These are phyloP conservation scores for Rhazya stricta DNA, from an alignment of 257 asterid species.

Conservation along the genomic window DNA sequence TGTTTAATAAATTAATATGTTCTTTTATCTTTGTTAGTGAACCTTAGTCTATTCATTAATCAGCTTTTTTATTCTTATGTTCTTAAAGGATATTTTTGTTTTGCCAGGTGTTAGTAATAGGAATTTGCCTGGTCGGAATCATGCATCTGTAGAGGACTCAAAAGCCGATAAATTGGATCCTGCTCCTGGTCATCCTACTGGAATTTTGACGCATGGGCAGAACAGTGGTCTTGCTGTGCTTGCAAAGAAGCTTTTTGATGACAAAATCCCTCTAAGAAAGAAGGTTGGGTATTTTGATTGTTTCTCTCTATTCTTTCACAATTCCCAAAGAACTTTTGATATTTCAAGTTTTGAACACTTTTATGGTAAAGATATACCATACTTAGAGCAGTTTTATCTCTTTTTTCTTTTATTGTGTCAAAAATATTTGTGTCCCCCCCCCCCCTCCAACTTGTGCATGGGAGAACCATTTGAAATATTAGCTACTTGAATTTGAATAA, in stretches of 20 bases:
- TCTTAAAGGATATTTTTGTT: conserved; percentile 26
- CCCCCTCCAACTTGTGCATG: not conserved
- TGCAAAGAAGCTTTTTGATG: conserved; percentile 48
- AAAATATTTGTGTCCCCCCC: not conserved
- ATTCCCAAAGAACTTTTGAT: not conserved
- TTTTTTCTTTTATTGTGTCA: not conserved
- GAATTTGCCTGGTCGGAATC: conserved; percentile 27
- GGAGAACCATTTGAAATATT: not conserved
- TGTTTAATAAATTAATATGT: not conserved
- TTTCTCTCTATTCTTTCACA: not conserved
- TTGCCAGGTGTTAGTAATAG: conserved; percentile 52
- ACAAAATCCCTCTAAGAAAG: conserved; percentile 47
- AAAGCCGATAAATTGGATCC: conserved; percentile 21
- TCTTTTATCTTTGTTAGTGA: not conserved
- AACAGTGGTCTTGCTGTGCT: conserved; percentile 27
- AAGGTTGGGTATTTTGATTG: conserved; percentile 37
- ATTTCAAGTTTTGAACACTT: not conserved
- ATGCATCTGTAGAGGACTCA: conserved; percentile 26
- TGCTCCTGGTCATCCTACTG: conserved; percentile 22
- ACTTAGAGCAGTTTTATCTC: not conserved
- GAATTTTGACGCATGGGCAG: conserved; percentile 23
- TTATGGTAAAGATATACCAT: not conserved
- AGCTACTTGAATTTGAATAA: not conserved
- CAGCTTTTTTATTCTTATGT: conserved; percentile 14
- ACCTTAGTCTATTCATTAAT: not conserved